These are phyloP conservation scores for Blastocystis sp. DNA, from an alignment of 352 stramenopile species.

Conservation along the genomic window DNA sequence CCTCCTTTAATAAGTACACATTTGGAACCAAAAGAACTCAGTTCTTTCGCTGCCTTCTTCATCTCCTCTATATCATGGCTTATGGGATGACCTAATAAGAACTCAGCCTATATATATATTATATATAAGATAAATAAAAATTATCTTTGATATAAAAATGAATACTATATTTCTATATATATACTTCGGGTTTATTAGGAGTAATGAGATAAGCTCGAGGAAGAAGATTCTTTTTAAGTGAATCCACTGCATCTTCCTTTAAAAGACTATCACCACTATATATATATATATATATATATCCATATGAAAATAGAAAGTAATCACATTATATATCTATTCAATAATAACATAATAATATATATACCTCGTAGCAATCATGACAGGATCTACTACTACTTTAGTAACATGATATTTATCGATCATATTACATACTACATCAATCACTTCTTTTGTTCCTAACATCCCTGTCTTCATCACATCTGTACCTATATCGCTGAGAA, in stretches of 20 bases:
- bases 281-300: no score
- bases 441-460: slow-evolving; percentile 60
- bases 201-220: slow-evolving; percentile 64
- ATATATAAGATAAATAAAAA: no score
- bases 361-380: slow-evolving; percentile 67
- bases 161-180: no score
- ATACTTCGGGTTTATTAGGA: slow-evolving; percentile 74
- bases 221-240: slow-evolving; percentile 59
- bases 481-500: slow-evolving; percentile 63
- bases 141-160: no score
- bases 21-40: slow-evolving; percentile 49
- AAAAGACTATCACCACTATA: slow-evolving; percentile 63
- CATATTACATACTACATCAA: slow-evolving; percentile 51
- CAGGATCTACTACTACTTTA: slow-evolving; percentile 66
- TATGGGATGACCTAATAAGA: slow-evolving; percentile 47
- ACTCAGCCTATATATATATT: slow-evolving; percentile 44
- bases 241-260: slow-evolving; percentile 51
- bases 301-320: no score
- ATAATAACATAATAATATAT: not conserved
- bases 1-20: slow-evolving; percentile 73
- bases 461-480: slow-evolving; percentile 73
- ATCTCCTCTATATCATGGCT: slow-evolving; percentile 47
- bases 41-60: slow-evolving; percentile 54
- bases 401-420: slow-evolving; percentile 46
- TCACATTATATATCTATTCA: no score